Evolutionary conservation across 2,329 filamentous ascomycete species (phyloP).

Genomic region (Albifimbria verrucaria): DNA sequence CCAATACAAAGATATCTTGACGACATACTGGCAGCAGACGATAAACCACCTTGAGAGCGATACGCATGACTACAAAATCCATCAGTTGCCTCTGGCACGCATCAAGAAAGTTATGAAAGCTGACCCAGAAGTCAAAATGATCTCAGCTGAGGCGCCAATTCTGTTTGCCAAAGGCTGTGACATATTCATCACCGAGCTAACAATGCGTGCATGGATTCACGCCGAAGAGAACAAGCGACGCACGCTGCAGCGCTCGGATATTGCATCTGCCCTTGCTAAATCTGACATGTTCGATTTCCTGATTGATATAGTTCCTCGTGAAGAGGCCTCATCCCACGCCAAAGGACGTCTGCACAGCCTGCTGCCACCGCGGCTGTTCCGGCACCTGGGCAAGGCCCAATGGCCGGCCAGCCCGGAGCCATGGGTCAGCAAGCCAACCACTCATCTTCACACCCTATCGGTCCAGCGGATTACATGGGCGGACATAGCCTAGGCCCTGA

Average conservation of each 20-base stretch:
- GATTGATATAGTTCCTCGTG: slow-evolving; percentile 95
- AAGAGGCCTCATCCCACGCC: slow-evolving; percentile 82
- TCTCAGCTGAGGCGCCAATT: slow-evolving; percentile 95
- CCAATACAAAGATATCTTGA: slow-evolving; percentile 93
- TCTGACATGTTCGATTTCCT: slow-evolving; percentile 99
- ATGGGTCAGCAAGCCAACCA: slow-evolving; percentile 56
- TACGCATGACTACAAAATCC: slow-evolving; percentile 96
- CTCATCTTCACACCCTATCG: slow-evolving; percentile 53
- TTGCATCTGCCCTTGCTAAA: slow-evolving; percentile 91
- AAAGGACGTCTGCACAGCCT: slow-evolving; percentile 64
- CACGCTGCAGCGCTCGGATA: slow-evolving; percentile 92
- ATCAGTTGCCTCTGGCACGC: slow-evolving; percentile 92
- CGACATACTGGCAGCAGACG: slow-evolving; percentile 98
- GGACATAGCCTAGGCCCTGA: slow-evolving; percentile 64
- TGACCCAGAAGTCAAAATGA: slow-evolving; percentile 99
- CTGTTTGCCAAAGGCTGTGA: slow-evolving; percentile 98
- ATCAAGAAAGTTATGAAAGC: slow-evolving; percentile 99
- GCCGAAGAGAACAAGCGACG: slow-evolving; percentile 98
- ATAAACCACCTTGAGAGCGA: slow-evolving; percentile 94
- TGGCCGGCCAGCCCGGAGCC: slow-evolving; percentile 48
- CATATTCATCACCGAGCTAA: slow-evolving; percentile 98
- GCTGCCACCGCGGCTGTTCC: slow-evolving; percentile 40
- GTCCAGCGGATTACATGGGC: slow-evolving; percentile 59
- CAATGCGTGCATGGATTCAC: slow-evolving; percentile 99
- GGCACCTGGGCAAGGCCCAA: slow-evolving; percentile 47